Conservation (phyloP, 2,329 filamentous ascomycete species). For the Fusarium nanum region DNA sequence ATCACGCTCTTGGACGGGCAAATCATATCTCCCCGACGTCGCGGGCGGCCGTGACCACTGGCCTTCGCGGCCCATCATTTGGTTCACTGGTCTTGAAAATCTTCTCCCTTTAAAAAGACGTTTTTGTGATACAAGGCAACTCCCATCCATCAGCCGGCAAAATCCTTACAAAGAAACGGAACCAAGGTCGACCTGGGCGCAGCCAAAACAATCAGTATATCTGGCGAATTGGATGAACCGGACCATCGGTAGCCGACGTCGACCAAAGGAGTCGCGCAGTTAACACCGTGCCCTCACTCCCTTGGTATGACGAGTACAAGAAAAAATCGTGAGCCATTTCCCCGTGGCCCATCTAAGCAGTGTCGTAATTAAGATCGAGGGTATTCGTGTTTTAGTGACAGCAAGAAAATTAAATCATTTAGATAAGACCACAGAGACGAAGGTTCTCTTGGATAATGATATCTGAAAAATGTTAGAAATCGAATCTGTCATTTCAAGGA, state of each 20-base stretch:
- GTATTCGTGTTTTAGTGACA: conserved; percentile 57
- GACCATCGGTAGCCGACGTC: conserved; percentile 33
- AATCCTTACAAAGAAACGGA: conserved; percentile 49
- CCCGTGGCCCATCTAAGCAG: conserved; percentile 52
- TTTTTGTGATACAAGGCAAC: conserved; percentile 50
- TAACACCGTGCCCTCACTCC: conserved; percentile 40
- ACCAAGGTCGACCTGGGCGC: conserved; percentile 47
- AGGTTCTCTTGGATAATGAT: conserved; percentile 99
- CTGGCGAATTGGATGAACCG: conserved; percentile 28
- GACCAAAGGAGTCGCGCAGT: conserved; percentile 34
- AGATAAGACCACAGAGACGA: conserved; percentile 95
- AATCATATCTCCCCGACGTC: conserved; percentile 34
- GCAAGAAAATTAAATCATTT: conserved; percentile 59
- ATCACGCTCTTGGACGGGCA: conserved; percentile 31
- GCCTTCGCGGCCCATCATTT: conserved; percentile 40
- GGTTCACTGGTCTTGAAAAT: conserved; percentile 40
- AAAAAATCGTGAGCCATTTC: conserved; percentile 55
- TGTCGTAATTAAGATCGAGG: conserved; percentile 57
- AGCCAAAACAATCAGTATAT: conserved; percentile 45
- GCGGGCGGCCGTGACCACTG: conserved; percentile 30
- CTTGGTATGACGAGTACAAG: conserved; percentile 49
- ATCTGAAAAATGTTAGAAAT: conserved; percentile 71
- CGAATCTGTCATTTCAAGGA: neutral
- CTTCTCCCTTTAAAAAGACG: conserved; percentile 43
- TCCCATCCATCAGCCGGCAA: conserved; percentile 48